These are phyloP conservation scores for Teratosphaeria destructans DNA, from an alignment of 2,329 filamentous ascomycete species.

Conservation along the genomic window DNA sequence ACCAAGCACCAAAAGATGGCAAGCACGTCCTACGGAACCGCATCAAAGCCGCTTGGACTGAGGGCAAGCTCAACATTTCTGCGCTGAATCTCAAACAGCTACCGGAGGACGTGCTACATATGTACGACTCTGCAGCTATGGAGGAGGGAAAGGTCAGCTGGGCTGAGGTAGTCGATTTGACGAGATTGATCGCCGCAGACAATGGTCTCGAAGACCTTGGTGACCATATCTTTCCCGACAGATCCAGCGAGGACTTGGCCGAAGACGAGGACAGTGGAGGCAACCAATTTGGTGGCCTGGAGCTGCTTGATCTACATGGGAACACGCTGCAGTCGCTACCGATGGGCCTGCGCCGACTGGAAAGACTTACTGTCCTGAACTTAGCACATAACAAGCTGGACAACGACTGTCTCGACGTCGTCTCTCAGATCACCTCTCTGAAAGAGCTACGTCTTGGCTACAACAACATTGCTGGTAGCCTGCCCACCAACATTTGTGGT, in stretches of 20 bases:
- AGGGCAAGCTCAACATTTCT: conserved; percentile 79
- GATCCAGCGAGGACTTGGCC: conserved; percentile 41
- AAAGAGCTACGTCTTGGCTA: conserved; percentile 73
- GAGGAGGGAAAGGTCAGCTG: conserved; percentile 58
- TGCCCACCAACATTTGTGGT: conserved; percentile 52
- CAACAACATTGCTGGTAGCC: conserved; percentile 59
- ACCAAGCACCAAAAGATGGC: conserved; percentile 49
- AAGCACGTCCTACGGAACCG: conserved; percentile 63
- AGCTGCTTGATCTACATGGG: conserved; percentile 75
- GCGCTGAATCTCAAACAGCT: conserved; percentile 71
- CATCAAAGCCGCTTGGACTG: conserved; percentile 60
- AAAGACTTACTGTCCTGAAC: conserved; percentile 69
- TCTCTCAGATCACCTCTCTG: conserved; percentile 62
- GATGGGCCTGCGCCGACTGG: conserved; percentile 61
- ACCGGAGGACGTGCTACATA: conserved; percentile 71
- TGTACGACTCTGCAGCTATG: conserved; percentile 72
- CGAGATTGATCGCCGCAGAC: conserved; percentile 74
- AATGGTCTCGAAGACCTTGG: conserved; percentile 72
- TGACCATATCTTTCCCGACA: conserved; percentile 70
- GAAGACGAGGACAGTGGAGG: conserved; percentile 57
- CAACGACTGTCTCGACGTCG: conserved; percentile 59
- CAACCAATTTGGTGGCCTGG: conserved; percentile 71
- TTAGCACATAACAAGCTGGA: conserved; percentile 66
- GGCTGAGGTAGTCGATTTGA: conserved; percentile 86
- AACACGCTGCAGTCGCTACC: conserved; percentile 68